Evolutionary conservation across 192 early-diverging fungal species (phyloP), one percentile per base, ranked within the genome.

Genomic region (Backusella mclennaniae): DNA sequence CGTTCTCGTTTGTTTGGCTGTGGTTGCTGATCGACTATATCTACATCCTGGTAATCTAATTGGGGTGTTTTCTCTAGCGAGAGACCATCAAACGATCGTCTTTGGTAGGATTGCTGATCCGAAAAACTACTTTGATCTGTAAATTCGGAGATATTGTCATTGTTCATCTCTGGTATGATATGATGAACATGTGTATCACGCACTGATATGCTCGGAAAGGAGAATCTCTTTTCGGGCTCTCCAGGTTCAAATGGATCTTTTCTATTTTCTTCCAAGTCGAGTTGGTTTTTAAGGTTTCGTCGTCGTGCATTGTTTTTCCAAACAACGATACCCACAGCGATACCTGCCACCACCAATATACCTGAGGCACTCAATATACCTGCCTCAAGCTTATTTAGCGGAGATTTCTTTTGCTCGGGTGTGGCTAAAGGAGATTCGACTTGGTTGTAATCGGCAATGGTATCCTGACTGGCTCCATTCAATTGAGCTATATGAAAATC

Each of bases 261-360:
- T 63, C 23, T 63, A 23, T 63, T 29, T 4, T 29, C 23, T 29
- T 63, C 56, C 9, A 63, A 0, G 9, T 29, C 56, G 3, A 63
- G n/a, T 29, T 63, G 23, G 26, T 63, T 29, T 69, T 35, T 35
- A 23, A 69, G 68, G 21, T 69, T 69, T 41, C 68, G 68, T 69
- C 68, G 7, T 21, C 38, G 35, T 9, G 21, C 21, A 8, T 35
- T 39, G 11, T 69, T 69, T 14, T 69, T 69, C 68, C 68, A 69
- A 21, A 69, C 68, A 11, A 69, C 17, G 12, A 69, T 69, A 41
- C 68, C 68, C 0, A 69, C 68, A 23, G 68, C 35, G 11, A 69
- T 69, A 39, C 68, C 68, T 69, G 68, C 68, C 3, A 69, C 68
- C 6, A 69, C 68, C 35, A 69, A 38, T 21, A 69, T 4, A 21